Base-by-base conservation (phyloP, 2,329 filamentous ascomycete species). In the Ophiostoma populinum region DNA sequence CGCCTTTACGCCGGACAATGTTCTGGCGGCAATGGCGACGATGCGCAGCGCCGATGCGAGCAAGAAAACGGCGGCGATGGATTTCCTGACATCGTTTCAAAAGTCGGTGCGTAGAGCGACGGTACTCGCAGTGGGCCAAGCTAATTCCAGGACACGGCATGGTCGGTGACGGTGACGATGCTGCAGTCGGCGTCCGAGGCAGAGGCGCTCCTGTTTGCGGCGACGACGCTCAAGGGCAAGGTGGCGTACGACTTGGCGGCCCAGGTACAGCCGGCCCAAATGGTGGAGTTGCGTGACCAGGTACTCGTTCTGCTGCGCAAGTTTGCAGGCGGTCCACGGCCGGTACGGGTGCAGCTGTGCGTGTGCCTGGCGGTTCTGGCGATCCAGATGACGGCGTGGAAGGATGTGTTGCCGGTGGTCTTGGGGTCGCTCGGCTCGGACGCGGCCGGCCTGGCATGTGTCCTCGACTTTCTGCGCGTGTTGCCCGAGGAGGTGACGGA, bases 401-500 rank as follows among this genome's bases (percentile, higher is more conserved):
- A 92, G 59, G 80, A 95, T 54, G 90, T 95, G 35, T 63, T 98
- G 42, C 66, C 72, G 31, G 76, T 77, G 35, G 80, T 95, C 32
- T 80, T 92, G 36, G 68, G 75, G 37, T 70, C 80, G 28, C 70
- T 95, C 38, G 78, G 80, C 45, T 72, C 70, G 53, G 78, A 80
- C 50, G 71, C 78, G 41, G 73, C 76, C 51, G 83, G 79, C 53
- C 74, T 90, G 49, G 74, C 85, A 45, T 90, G 80, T 55, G 80
- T 95, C 49, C 67, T 98, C 51, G 90, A 98, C 57, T 98, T 98
- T 57, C 67, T 98, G 45, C 85, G 83, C 56, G 86, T 98, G 49
- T 75, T 98, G 45, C 90, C 90, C 38, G 90, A 98, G 66, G 90
- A 98, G 69, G 90, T 98, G 52, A 95, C 82, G 48, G 87, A 98